Evolutionary conservation across 2,329 filamentous ascomycete genomes (phyloP).

Genomic region (Emmonsiellopsis sp.): DNA sequence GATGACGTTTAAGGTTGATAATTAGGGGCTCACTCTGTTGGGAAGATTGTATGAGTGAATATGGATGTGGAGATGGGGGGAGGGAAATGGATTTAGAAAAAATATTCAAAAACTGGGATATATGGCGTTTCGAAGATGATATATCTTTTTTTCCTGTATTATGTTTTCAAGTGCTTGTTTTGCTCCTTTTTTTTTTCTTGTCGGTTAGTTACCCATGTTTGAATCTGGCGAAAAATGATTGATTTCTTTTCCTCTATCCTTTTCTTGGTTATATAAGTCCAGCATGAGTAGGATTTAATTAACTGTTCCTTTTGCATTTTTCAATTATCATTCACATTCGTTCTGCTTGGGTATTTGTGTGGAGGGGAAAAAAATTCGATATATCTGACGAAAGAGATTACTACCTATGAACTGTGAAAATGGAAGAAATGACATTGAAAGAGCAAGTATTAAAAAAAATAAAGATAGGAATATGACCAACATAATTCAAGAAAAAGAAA

Average conservation of each 20-base stretch:
- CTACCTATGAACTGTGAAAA: neutral
- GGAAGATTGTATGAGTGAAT: neutral
- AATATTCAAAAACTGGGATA: conserved; percentile 1
- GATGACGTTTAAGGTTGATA: conserved; percentile 76
- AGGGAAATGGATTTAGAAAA: conserved; percentile 5
- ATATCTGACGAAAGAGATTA: neutral
- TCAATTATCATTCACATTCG: neutral
- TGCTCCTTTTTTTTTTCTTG: neutral
- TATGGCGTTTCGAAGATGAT: neutral
- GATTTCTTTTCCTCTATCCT: no score
- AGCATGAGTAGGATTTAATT: neutral
- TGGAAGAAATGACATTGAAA: neutral
- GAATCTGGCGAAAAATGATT: no score
- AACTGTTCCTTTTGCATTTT: neutral
- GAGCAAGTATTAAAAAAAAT: neutral
- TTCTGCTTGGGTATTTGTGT: no score
- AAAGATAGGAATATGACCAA: neutral
- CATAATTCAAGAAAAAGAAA: no score
- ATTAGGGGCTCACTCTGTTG: conserved; percentile 15
- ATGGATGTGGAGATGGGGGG: neutral
- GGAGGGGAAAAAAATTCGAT: no score
- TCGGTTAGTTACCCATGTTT: no score
- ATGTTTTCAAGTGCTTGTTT: neutral
- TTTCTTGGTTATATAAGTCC: neutral
- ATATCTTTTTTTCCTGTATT: neutral